Evolutionary conservation across 371 early-diverging fungal species (phyloP), one percentile per base, ranked within the genome.

Genomic region (Mucor irregularis): DNA sequence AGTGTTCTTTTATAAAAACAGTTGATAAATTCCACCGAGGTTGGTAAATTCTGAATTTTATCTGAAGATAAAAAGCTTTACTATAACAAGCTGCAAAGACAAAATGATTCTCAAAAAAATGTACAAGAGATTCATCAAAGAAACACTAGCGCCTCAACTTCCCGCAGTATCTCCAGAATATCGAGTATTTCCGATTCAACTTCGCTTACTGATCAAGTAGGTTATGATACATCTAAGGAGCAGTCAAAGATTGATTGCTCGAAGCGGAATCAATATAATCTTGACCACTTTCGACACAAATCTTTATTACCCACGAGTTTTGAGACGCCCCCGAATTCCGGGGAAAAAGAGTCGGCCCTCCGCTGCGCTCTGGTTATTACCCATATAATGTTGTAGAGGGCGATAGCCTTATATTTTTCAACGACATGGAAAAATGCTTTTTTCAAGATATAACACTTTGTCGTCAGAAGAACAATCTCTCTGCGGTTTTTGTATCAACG

Each of bases 21-120:
- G 45, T 28, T 45, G 29, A 26, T 43, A 24, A 25, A 43, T 25
- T 2, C 44, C 5, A 24, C 17, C 10, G 44, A 43, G 3, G 44
- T 43, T 25, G 44, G 24, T 45, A 28, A 45, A 45, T 28, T 45
- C 45, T 45, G 25, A 28, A 28, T 45, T 16, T 28, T 45, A 45
- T 45, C 24, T n/a, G 28, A 45, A 28, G 28, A 25, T 45, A 45
- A 28, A 45, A 26, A 45, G 45, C 29, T 26, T 13, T 45, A 28
- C 45, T 45, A 45, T 45, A 45, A 45, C 29, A 45, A 45, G 29
- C 45, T n/a, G n/a, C n/a, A n/a, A n/a, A n/a, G n/a, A n/a, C n/a
- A n/a, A n/a, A n/a, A n/a, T n/a, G 29, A 16, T 28, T 43, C 21
- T 43, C 25, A 43, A 25, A 22, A 43, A 25, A 43, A 43, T 22